phyloP scores from a whole-genome alignment of 148 eudicot species.

The Amaranthus cruentus region DNA sequence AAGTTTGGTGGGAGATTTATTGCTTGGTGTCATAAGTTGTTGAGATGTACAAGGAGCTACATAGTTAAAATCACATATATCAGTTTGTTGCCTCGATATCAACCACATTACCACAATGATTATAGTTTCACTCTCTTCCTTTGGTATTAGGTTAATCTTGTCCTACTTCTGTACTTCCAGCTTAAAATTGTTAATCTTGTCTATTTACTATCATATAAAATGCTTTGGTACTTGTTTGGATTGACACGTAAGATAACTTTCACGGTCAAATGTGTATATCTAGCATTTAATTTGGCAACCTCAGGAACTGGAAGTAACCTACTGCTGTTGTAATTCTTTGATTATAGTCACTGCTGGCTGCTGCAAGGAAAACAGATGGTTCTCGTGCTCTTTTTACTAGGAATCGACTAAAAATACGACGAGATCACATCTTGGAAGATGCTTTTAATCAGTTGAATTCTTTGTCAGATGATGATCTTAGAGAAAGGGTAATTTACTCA shows the following conservation, averaged over 20 bases:
- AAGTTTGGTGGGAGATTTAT: neutral
- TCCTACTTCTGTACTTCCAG: neutral
- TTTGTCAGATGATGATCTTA: conserved; percentile 79
- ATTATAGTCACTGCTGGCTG: conserved; percentile 62
- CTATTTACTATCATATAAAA: neutral
- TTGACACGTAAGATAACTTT: neutral
- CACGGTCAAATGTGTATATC: neutral
- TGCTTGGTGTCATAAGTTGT: neutral
- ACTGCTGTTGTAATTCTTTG: conserved; percentile 14
- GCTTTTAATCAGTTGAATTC: conserved; percentile 69
- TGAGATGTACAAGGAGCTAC: neutral
- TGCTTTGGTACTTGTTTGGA: neutral
- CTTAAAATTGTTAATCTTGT: neutral
- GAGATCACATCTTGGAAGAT: conserved; percentile 93
- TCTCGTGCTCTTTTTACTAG: conserved; percentile 60
- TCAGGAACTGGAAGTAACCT: conserved; percentile 6
- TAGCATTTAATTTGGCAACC: neutral
- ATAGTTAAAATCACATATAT: neutral
- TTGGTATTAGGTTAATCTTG: neutral
- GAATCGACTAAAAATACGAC: conserved; percentile 70
- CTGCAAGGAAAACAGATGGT: conserved; percentile 48
- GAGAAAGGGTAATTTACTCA: conserved; percentile 55
- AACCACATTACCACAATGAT: neutral
- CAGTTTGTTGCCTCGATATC: neutral
- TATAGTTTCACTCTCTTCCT: neutral